Percentiles rank a stretch among this genome's conserved stretches.
These are phyloP conservation scores for Ophiostoma sp. DNA, from an alignment of 2,329 filamentous ascomycete genomes.

Conservation along the genomic window DNA sequence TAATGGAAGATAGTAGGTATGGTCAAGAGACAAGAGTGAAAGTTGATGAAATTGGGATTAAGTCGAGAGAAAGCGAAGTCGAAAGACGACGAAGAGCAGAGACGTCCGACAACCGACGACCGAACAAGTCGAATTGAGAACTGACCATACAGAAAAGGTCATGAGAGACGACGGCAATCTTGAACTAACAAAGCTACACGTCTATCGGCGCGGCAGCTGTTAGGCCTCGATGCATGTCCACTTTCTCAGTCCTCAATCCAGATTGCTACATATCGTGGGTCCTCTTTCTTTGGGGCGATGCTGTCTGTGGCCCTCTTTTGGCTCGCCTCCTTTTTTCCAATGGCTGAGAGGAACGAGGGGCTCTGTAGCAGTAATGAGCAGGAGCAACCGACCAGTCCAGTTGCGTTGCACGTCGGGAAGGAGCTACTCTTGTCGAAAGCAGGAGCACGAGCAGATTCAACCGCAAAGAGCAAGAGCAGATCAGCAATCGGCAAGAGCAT, in stretches of 20 bases:
- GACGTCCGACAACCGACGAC: not conserved
- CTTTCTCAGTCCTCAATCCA: not conserved
- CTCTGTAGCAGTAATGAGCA: not conserved
- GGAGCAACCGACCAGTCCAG: not conserved
- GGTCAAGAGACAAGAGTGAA: not conserved
- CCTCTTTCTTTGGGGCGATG: conserved; percentile 7
- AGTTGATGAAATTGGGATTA: not conserved
- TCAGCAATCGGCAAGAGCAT: not conserved
- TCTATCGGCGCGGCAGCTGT: not conserved
- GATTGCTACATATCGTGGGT: conserved; percentile 5
- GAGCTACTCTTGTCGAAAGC: conserved; percentile 11
- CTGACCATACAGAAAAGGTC: not conserved
- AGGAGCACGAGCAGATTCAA: not conserved
- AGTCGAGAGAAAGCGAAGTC: not conserved
- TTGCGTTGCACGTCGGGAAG: not conserved
- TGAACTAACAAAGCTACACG: conserved; percentile 1
- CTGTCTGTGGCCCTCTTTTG: not conserved
- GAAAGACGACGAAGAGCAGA: not conserved
- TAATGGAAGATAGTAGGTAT: not conserved
- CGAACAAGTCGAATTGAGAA: not conserved
- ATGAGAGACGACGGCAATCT: not conserved
- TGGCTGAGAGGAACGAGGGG: not conserved
- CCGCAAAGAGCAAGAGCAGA: not conserved
- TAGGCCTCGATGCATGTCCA: conserved; percentile 12
- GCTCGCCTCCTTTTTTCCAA: not conserved